Percentiles rank a stretch among this genome's conserved stretches.
Conservation (phyloP, 2,329 filamentous ascomycete genomes). For the Aureobasidium sp. region DNA sequence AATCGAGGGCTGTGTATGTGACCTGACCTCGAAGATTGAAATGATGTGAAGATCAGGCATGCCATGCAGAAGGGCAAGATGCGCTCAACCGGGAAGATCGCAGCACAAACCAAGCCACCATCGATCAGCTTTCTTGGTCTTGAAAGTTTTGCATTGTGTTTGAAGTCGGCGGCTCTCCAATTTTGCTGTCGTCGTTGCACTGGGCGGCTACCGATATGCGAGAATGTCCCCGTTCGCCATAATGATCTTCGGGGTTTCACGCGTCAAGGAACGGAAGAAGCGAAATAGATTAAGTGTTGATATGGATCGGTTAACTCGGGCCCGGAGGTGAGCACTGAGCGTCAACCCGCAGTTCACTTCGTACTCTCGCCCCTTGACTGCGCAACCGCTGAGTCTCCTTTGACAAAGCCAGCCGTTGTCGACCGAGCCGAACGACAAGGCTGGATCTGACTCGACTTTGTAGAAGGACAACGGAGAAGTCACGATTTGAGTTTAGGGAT, state of each 20-base stretch:
- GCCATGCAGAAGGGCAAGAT: not conserved
- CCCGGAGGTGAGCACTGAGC: not conserved
- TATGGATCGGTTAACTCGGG: not conserved
- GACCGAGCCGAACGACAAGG: conserved; percentile 1
- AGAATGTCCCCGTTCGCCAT: not conserved
- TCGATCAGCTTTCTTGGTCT: not conserved
- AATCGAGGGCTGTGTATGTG: not conserved
- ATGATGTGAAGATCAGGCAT: not conserved
- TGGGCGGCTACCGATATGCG: conserved; percentile 1
- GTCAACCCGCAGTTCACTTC: not conserved
- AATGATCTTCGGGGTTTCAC: conserved; percentile 5
- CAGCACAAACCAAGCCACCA: not conserved
- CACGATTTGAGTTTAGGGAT: conserved; percentile 7
- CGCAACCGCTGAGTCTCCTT: not conserved
- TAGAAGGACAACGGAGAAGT: not conserved
- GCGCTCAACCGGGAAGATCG: not conserved
- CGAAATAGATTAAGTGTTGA: not conserved
- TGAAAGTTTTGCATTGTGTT: conserved; percentile 1
- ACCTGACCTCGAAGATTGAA: not conserved
- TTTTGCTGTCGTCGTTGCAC: not conserved
- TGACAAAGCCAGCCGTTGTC: not conserved
- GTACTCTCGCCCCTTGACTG: not conserved
- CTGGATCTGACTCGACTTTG: not conserved
- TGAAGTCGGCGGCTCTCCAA: not conserved
- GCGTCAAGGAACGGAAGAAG: not conserved